Evolutionary conservation across 1,284 basidiomycete genomes (phyloP).

Genomic region (Cutaneotrichosporon daszewskae): DNA sequence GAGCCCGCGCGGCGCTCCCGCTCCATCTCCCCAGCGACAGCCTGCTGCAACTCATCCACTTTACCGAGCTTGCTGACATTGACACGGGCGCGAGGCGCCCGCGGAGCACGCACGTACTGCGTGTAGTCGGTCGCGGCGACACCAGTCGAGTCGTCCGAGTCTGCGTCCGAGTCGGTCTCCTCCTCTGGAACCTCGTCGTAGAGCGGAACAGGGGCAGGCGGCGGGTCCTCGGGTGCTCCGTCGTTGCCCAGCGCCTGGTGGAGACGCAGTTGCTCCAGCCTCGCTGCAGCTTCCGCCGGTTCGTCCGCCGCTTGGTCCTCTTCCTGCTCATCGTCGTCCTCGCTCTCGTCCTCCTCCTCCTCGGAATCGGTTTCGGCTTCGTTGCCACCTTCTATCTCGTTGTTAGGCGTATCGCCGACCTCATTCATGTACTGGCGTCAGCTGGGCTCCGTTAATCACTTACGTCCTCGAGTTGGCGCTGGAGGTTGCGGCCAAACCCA

Average conservation of each 20-base stretch:
- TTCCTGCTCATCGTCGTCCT: slow-evolving; percentile 45
- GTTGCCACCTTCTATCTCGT: slow-evolving; percentile 42
- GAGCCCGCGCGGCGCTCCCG: slow-evolving; percentile 63
- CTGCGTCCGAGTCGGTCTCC: slow-evolving; percentile 23
- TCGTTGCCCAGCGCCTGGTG: slow-evolving; percentile 39
- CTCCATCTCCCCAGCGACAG: slow-evolving; percentile 60
- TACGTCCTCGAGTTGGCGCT: slow-evolving; percentile 76
- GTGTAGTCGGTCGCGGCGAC: slow-evolving; percentile 38
- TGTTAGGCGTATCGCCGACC: slow-evolving; percentile 39
- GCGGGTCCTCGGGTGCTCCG: slow-evolving; percentile 17
- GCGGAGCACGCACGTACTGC: slow-evolving; percentile 27
- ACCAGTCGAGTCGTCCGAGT: slow-evolving; percentile 12
- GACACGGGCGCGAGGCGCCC: slow-evolving; percentile 4
- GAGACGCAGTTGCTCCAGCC: slow-evolving; percentile 35
- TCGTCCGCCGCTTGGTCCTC: slow-evolving; percentile 23
- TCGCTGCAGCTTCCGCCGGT: slow-evolving; percentile 17
- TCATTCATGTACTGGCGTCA: slow-evolving; percentile 52
- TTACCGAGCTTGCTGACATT: slow-evolving; percentile 15
- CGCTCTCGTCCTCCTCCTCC: slow-evolving; percentile 39
- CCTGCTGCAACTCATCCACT: slow-evolving; percentile 49
- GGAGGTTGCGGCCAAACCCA: slow-evolving; percentile 78
- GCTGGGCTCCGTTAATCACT: slow-evolving; percentile 24
- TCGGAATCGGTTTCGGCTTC: slow-evolving; percentile 37
- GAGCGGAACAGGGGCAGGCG: slow-evolving; percentile 1
- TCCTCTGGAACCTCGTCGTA: slow-evolving; percentile 12